phyloP scores from a whole-genome alignment of 768 basidiomycete genomes.

The Tremella mesenterica region DNA sequence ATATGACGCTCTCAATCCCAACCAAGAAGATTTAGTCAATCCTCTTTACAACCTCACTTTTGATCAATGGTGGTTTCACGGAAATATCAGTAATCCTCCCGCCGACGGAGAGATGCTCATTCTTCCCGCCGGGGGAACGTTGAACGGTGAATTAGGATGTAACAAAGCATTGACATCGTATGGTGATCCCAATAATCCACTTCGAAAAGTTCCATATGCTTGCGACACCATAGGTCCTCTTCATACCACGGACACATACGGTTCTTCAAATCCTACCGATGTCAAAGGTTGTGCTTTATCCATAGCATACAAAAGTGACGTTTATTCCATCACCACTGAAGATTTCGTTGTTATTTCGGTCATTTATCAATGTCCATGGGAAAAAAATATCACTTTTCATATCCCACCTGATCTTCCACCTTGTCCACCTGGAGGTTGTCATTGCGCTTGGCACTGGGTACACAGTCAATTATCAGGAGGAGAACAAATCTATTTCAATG shows the following conservation, averaged over 20 bases:
- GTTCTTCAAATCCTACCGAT: slow-evolving; percentile 23
- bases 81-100: slow-evolving; percentile 35
- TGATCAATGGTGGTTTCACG: slow-evolving; percentile 42
- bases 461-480: slow-evolving; percentile 31
- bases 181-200: slow-evolving; percentile 18
- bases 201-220: slow-evolving; percentile 31
- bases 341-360: slow-evolving; percentile 32
- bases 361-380: slow-evolving; percentile 38
- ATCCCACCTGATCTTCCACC: slow-evolving; percentile 41
- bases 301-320: slow-evolving; percentile 36
- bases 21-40: slow-evolving; percentile 32
- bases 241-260: slow-evolving; percentile 37
- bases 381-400: slow-evolving; percentile 38
- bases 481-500: slow-evolving; percentile 34
- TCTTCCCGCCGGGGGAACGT: slow-evolving; percentile 34
- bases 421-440: slow-evolving; percentile 40
- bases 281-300: slow-evolving; percentile 37
- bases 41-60: slow-evolving; percentile 34
- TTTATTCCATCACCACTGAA: slow-evolving; percentile 29
- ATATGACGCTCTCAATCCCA: slow-evolving; percentile 19
- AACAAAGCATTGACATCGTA: slow-evolving; percentile 31
- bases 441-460: slow-evolving; percentile 42
- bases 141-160: slow-evolving; percentile 36
- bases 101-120: slow-evolving; percentile 29
- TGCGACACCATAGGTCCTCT: slow-evolving; percentile 38